Conservation (phyloP, 768 basidiomycete species). For the Mycena leptocephala region DNA sequence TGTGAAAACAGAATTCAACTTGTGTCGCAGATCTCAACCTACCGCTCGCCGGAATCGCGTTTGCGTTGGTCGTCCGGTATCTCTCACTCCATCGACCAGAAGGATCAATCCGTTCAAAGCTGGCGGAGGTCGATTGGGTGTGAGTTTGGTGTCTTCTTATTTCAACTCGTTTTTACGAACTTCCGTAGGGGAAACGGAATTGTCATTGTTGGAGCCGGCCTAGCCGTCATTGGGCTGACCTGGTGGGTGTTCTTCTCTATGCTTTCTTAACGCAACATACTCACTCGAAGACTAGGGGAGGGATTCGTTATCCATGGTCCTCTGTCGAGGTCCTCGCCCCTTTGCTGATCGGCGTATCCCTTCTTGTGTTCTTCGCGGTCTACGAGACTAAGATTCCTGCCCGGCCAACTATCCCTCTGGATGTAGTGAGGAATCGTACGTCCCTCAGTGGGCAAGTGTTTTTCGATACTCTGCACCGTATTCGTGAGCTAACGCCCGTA, state of each 20-base stretch:
- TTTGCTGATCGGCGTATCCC: conserved; percentile 52
- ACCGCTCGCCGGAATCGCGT: conserved; percentile 42
- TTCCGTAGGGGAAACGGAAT: conserved; percentile 50
- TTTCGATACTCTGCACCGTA: neutral
- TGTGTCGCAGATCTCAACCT: conserved; percentile 51
- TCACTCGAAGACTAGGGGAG: no score
- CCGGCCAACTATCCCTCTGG: conserved; percentile 44
- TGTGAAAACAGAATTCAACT: neutral
- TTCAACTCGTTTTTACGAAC: conserved; percentile 9
- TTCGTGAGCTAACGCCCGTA: conserved; percentile 11
- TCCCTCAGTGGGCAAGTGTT: conserved; percentile 52
- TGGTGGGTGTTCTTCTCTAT: no score
- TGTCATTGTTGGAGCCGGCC: conserved; percentile 46
- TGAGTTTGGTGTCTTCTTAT: conserved; percentile 38
- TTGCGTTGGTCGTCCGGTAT: conserved; percentile 34
- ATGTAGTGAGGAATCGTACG: conserved; percentile 55
- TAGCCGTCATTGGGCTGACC: conserved; percentile 54
- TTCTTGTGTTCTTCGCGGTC: conserved; percentile 44
- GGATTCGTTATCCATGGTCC: conserved; percentile 52
- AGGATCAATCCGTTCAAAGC: conserved; percentile 44
- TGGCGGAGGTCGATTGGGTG: conserved; percentile 54
- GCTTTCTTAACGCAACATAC: no score
- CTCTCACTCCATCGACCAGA: conserved; percentile 45
- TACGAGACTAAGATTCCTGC: conserved; percentile 45
- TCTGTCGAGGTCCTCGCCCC: conserved; percentile 56